Base-by-base conservation (phyloP, 139 green algal genomes). In the Auxenochlorella pyrenoidosa region DNA sequence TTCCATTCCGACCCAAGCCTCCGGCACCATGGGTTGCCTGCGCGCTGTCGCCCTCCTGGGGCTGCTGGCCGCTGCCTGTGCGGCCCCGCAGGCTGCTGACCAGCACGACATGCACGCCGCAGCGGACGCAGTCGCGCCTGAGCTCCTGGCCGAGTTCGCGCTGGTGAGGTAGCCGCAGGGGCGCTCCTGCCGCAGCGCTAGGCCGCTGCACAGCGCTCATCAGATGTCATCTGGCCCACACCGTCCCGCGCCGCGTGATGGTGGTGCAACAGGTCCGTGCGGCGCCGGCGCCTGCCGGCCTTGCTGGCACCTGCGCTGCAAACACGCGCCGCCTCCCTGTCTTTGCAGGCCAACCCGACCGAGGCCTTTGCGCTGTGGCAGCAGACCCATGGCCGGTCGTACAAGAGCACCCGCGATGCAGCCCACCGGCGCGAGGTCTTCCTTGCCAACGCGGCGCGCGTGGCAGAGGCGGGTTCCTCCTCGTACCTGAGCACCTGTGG, bases 341-440 rank as follows among this genome's bases (percentile, higher is more conserved):
- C 71, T 19, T 36, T 79, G 63, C 90, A 94, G 91, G 85, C 83
- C 5, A 80, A 93, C 54, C 90, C 85, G 3, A 22, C 44, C 13
- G 71, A 66, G 63, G 90, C 84, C 13, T 92, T 92, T 34, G 60
- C 76, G 22, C n/a, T 66, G 28, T 92, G 77, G 81, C 47, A 88
- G 60, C 28, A 66, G 18, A 12, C 41, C 1, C 79, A 89, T 44
- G 58, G 40, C 65, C 86, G 86, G 41, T 58, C 60, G 16, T 92
- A 92, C 79, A 84, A 66, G 41, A 44, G n/a, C 63, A 18, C 41
- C 10, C 72, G 79, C 34, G 89, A 92, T 73, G 73, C 51, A 1
- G 5, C 22, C 2, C 34, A 71, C 32, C 83, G 88, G 30, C 51
- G 66, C 60, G 47, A 34, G 28, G 43, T 92, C 10, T 92, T 92